Evolutionary conservation across 208 protist species (phyloP).

Genomic region (Trypanosoma scelopori): DNA sequence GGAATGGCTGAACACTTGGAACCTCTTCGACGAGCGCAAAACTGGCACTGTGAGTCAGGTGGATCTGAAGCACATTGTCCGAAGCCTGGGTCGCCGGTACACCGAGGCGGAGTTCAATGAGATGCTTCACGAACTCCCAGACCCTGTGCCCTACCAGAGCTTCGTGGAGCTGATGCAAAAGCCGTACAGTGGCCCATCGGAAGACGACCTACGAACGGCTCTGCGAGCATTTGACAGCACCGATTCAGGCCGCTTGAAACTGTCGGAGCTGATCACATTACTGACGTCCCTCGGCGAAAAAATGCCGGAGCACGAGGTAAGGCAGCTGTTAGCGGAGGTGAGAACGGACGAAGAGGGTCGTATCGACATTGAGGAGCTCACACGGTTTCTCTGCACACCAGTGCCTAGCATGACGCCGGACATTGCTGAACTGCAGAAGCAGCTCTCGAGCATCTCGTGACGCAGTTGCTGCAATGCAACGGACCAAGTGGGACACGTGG

Average conservation of each 20-base stretch:
- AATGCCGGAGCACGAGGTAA: constrained; percentile 84
- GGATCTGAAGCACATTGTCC: constrained; percentile 89
- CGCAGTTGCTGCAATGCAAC: neutral
- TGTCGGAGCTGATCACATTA: constrained; percentile 82
- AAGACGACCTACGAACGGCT: constrained; percentile 83
- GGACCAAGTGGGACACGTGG: too few relatives aligned
- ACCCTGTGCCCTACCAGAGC: constrained; percentile 56
- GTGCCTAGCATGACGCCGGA: constrained; percentile 85
- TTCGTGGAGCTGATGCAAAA: constrained; percentile 87
- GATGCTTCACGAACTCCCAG: constrained; percentile 53
- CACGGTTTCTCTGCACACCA: constrained; percentile 80
- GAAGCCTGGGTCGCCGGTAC: constrained; percentile 84
- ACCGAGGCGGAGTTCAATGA: constrained; percentile 90
- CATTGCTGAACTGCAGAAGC: constrained; percentile 82
- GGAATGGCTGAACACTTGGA: constrained; percentile 88
- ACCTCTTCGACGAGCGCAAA: constrained; percentile 86
- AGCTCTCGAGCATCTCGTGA: constrained; percentile 44
- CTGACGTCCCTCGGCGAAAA: constrained; percentile 88
- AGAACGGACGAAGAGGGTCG: constrained; percentile 69
- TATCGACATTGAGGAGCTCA: constrained; percentile 81
- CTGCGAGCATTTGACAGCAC: constrained; percentile 82
- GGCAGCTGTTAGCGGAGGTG: constrained; percentile 80
- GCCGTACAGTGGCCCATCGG: constrained; percentile 84
- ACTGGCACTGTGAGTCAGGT: constrained; percentile 62
- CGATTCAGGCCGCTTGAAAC: constrained; percentile 64